These are phyloP conservation scores for Trichoderma afroharzianum DNA, from an alignment of 2,329 filamentous ascomycete genomes.

Conservation along the genomic window DNA sequence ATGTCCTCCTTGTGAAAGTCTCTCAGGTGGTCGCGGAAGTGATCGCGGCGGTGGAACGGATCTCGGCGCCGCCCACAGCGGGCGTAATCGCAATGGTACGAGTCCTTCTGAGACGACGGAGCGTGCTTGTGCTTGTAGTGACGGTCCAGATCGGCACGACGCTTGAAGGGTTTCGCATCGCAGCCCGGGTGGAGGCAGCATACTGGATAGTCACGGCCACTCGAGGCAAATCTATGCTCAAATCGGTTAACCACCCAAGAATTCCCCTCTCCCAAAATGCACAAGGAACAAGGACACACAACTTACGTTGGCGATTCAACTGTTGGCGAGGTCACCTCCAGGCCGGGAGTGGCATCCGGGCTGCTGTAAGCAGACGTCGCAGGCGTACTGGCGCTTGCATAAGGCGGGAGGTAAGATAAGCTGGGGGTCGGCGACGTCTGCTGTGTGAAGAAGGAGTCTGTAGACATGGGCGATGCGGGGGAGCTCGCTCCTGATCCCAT, in stretches of 20 bases:
- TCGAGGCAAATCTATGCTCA: constrained; percentile 15
- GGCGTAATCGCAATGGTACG: constrained; percentile 50
- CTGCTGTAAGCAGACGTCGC: constrained; percentile 19
- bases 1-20: constrained; percentile 55
- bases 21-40: constrained; percentile 55
- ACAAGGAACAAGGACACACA: background rate
- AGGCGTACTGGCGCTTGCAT: constrained; percentile 17
- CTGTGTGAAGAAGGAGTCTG: constrained; percentile 22
- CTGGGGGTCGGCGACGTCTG: constrained; percentile 27
- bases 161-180: constrained; percentile 44
- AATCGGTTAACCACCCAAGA: constrained; percentile 5
- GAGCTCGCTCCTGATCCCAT: constrained; percentile 24
- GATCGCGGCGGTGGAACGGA: constrained; percentile 53
- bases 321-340: constrained; percentile 19
- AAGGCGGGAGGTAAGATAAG: constrained; percentile 20
- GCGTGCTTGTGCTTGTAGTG: constrained; percentile 50
- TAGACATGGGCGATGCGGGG: constrained; percentile 6
- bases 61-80: constrained; percentile 42
- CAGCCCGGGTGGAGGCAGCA: constrained; percentile 42
- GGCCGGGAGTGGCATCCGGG: constrained; percentile 20
- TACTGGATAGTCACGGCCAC: constrained; percentile 33
- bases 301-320: constrained; percentile 13
- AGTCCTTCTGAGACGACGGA: constrained; percentile 38
- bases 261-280: background rate
- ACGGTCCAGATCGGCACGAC: constrained; percentile 52